Base-by-base conservation (phyloP, 768 basidiomycete species). In the Candolleomyces efflorescens region DNA sequence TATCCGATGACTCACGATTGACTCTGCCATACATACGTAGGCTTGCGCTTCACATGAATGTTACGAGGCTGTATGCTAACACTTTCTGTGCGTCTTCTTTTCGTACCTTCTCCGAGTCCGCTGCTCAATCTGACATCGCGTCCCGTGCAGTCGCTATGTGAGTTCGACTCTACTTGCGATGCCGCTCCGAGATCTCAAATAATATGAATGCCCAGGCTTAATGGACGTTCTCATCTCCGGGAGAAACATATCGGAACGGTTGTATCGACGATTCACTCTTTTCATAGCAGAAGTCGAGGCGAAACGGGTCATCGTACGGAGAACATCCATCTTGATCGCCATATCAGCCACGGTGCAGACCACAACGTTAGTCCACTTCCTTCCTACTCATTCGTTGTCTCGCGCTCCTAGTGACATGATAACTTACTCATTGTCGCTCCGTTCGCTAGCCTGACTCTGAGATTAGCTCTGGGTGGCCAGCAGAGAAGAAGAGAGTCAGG, bases 11-110 rank as follows among this genome's bases (percentile, higher is more conserved):
- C n/a, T 45, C 38, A 32, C 24, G 32, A 46, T 17, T 44, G 10
- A 20, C 27, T 43, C 52, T 4, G 11, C 23, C 37, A 13, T 2
- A 7, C 26, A 6, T 24, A 12, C n/a, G 6, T 22, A 80, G 78
- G 79, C 65, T 80, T 49, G 75, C 78, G 0, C 72, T 80, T 58
- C 78, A 80, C 58, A 69, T 79, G 57, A 78, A 78, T 55, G 75
- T 79, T 9, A 79, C 78, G 4, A 78, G 76, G 46, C 67, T 80
- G 7, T 80, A 80, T 59, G 78, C 75, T 17, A 79, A 79, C 59
- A 78, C 78, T 0, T 79, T 79, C 64, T 79, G 79, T 79, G 54
- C 70, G 79, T 72, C 20, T 55, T 22, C 51, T 44, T 38, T 9
- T 10, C 50, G 38, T 18, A 43, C 20, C 56, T n/a, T n/a, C n/a